These are phyloP conservation scores for Apiosordaria backusii DNA, from an alignment of 495 filamentous ascomycete genomes.

Conservation along the genomic window DNA sequence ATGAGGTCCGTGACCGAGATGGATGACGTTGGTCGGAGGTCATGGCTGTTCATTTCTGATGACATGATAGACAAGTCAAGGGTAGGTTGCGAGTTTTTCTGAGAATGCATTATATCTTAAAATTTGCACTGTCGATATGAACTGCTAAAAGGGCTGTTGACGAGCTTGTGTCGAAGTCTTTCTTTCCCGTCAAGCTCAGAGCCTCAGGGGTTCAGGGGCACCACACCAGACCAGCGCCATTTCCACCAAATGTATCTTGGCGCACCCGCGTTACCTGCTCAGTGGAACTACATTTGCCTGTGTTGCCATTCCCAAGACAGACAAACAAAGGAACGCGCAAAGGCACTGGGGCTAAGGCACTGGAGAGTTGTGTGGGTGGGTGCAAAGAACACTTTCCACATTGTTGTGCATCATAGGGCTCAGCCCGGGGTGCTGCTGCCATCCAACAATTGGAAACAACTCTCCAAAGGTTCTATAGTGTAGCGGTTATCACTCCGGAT, in stretches of 20 bases:
- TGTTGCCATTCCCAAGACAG: not conserved
- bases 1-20: not conserved
- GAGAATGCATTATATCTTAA: not conserved
- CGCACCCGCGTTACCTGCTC: too few species aligned
- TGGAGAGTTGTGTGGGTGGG: too few species aligned
- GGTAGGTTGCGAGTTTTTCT: not conserved
- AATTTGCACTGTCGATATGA: not conserved
- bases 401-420: too few species aligned
- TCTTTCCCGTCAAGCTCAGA: too few species aligned
- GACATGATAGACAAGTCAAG: not conserved
- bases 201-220: not conserved
- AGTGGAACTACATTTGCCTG: not conserved
- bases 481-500: conserved; percentile 22
- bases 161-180: not conserved
- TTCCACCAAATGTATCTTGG: not conserved
- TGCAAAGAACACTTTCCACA: too few species aligned
- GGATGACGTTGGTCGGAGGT: conserved; percentile 7
- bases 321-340: not conserved
- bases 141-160: not conserved
- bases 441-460: not conserved
- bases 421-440: too few species aligned
- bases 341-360: too few species aligned
- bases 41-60: not conserved
- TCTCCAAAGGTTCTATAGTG: conserved; percentile 12
- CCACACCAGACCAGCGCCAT: not conserved